Evolutionary conservation across 2,329 filamentous ascomycete species (phyloP).

Genomic region (Claviceps sp.): DNA sequence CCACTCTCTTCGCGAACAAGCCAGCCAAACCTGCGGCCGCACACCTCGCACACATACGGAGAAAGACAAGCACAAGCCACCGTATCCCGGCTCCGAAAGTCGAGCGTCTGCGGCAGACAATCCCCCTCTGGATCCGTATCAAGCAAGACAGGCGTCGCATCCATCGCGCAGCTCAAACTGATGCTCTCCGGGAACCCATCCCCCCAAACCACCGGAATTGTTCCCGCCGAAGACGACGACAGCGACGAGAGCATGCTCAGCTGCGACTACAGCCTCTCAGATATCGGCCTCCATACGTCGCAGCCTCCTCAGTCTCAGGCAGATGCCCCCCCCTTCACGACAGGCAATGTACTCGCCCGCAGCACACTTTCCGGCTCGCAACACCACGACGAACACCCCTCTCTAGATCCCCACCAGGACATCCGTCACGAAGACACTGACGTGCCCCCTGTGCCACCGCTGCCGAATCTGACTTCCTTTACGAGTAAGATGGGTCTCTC

Average conservation of each 20-base stretch:
- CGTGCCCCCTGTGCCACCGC: constrained; percentile 43
- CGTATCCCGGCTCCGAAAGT: constrained; percentile 34
- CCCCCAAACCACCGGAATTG: constrained; percentile 23
- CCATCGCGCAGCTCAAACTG: constrained; percentile 51
- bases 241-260: constrained; percentile 58
- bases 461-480: constrained; percentile 27
- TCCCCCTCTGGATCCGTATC: constrained; percentile 32
- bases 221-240: constrained; percentile 30
- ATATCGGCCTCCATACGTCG: constrained; percentile 49
- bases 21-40: constrained; percentile 36
- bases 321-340: constrained; percentile 11
- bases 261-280: constrained; percentile 54
- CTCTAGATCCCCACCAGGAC: not conserved
- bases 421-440: constrained; percentile 16
- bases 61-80: constrained; percentile 22
- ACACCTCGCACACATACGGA: constrained; percentile 27
- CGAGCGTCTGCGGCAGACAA: constrained; percentile 37
- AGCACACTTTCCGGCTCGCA: constrained; percentile 22
- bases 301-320: constrained; percentile 10
- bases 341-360: constrained; percentile 14
- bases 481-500: constrained; percentile 16
- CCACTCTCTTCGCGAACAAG: constrained; percentile 35
- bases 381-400: constrained; percentile 15
- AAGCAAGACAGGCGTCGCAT: constrained; percentile 38
- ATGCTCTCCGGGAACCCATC: constrained; percentile 39